A percentile compares a stretch with the other conserved stretches of the same genome.
phyloP scores from a whole-genome alignment of 2,329 filamentous ascomycete genomes.

The Epichloe sylvatica region DNA sequence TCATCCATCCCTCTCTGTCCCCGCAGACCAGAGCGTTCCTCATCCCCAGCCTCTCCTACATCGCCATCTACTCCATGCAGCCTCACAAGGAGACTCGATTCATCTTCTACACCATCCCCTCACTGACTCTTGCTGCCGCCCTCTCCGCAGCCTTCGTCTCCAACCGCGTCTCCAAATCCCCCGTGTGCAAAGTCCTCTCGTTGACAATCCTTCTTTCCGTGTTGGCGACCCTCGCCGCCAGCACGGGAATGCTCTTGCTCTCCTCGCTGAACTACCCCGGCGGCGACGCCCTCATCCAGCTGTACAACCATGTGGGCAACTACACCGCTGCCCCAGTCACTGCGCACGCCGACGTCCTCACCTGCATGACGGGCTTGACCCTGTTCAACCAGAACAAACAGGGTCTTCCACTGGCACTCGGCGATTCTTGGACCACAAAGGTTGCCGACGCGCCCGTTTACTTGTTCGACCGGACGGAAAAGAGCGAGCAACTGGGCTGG shows the following conservation, averaged over 20 bases:
- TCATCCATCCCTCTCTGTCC: conserved; percentile 32
- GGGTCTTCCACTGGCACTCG: conserved; percentile 22
- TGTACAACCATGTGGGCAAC: conserved; percentile 25
- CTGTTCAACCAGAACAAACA: conserved; percentile 43
- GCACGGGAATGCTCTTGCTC: conserved; percentile 55
- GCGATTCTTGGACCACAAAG: background rate
- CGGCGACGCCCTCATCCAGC: conserved; percentile 55
- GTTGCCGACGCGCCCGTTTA: conserved; percentile 15
- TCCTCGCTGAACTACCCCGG: conserved; percentile 92
- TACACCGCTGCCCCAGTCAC: conserved; percentile 16
- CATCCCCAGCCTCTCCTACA: conserved; percentile 55
- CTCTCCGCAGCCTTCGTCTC: conserved; percentile 60
- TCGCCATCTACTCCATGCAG: conserved; percentile 70
- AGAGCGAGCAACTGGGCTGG: conserved; percentile 26
- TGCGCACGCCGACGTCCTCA: conserved; percentile 51
- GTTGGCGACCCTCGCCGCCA: conserved; percentile 43
- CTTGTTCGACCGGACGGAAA: conserved; percentile 51
- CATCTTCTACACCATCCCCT: conserved; percentile 75
- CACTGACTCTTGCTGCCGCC: conserved; percentile 64
- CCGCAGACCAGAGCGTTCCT: conserved; percentile 35
- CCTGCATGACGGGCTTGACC: conserved; percentile 58
- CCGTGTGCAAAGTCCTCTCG: conserved; percentile 40
- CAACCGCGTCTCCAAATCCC: conserved; percentile 49
- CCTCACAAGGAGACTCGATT: conserved; percentile 96
- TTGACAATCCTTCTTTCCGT: conserved; percentile 45